These are phyloP conservation scores for Dactylellina drechsleri DNA, from an alignment of 2,329 filamentous ascomycete species.

Conservation along the genomic window DNA sequence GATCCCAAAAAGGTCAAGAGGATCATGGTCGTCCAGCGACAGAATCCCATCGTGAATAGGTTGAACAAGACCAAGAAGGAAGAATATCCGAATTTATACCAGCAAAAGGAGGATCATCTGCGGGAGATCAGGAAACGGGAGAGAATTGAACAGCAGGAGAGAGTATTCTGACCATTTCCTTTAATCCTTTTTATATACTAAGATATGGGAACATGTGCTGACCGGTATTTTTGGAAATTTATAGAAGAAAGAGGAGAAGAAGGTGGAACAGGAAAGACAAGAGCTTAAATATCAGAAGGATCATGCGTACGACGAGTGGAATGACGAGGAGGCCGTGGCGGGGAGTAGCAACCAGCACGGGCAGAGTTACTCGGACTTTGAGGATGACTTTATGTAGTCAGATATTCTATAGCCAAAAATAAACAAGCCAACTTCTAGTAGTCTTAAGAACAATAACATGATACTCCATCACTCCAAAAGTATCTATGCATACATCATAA, in stretches of 20 bases:
- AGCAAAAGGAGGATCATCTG: conserved; percentile 81
- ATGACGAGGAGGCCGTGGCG: conserved; percentile 82
- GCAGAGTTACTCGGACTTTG: conserved; percentile 74
- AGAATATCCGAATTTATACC: conserved; percentile 81
- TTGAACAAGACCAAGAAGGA: conserved; percentile 96
- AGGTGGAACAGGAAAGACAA: conserved; percentile 79
- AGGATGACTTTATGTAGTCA: conserved; percentile 93
- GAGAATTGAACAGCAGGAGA: conserved; percentile 69
- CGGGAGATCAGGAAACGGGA: conserved; percentile 78
- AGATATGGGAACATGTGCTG: background rate
- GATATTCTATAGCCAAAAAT: background rate
- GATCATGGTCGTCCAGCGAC: conserved; percentile 79
- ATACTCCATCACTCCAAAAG: too few species aligned
- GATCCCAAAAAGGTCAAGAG: conserved; percentile 85
- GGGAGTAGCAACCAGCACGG: conserved; percentile 82
- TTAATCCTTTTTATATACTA: background rate
- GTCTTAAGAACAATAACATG: too few species aligned
- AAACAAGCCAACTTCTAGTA: background rate
- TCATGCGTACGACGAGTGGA: conserved; percentile 95
- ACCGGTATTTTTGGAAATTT: conserved; percentile 43
- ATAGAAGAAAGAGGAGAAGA: conserved; percentile 80
- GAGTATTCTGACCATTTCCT: conserved; percentile 66
- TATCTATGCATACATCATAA: too few species aligned
- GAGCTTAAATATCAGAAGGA: conserved; percentile 94
- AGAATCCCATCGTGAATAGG: conserved; percentile 94